Conservation (phyloP, 192 early-diverging fungal species). For the Coemansia sp. region DNA sequence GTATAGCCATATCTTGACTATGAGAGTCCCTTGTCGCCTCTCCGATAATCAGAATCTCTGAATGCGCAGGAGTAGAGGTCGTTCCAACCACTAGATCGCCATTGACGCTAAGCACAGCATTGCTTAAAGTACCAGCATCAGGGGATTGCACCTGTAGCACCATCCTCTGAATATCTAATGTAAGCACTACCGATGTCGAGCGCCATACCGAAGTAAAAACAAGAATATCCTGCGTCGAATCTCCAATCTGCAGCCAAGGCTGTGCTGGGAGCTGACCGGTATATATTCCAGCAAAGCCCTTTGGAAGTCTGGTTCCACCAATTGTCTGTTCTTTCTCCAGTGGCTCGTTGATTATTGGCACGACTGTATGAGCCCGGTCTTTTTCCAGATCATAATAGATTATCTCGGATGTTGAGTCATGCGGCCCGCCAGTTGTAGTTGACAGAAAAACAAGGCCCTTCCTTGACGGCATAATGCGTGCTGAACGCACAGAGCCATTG, state of each 20-base stretch:
- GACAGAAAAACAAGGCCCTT: constrained; percentile 60
- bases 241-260: constrained; percentile 24
- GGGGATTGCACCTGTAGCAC: constrained; percentile 56
- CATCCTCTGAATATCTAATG: constrained; percentile 51
- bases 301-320: constrained; percentile 26
- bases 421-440: constrained; percentile 68
- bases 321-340: constrained; percentile 8
- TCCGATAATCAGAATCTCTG: constrained; percentile 48
- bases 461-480: constrained; percentile 59
- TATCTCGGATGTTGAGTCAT: constrained; percentile 61
- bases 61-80: constrained; percentile 57
- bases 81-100: constrained; percentile 50
- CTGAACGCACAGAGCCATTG: constrained; percentile 57
- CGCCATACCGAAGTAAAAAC: constrained; percentile 46
- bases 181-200: constrained; percentile 37
- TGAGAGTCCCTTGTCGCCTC: constrained; percentile 1
- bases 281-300: constrained; percentile 71
- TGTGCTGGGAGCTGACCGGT: constrained; percentile 56
- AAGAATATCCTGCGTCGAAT: constrained; percentile 14
- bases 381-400: constrained; percentile 37
- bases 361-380: constrained; percentile 4
- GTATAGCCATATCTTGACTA: neutral
- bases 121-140: constrained; percentile 44
- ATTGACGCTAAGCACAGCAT: constrained; percentile 50
- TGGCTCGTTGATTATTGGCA: constrained; percentile 32